Evolutionary conservation across 306 rosid species (phyloP).

Genomic region (Malus fusca): DNA sequence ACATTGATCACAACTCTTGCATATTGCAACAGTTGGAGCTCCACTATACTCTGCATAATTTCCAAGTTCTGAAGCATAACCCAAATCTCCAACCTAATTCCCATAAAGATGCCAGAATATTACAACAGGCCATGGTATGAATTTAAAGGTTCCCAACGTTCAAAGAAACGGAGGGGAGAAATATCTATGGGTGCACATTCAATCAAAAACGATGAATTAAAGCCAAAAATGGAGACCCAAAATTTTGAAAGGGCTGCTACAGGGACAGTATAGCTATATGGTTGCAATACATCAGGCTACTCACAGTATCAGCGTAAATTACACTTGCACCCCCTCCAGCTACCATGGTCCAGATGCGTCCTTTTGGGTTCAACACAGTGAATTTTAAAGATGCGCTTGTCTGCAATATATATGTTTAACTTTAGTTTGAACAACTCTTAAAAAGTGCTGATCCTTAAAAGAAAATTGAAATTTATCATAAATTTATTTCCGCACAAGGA

Average conservation of each 20-base stretch:
- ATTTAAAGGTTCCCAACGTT: neutral
- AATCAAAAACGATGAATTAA: neutral
- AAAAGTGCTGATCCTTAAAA: neutral
- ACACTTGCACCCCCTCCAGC: constrained; percentile 94
- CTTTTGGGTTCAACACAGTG: constrained; percentile 70
- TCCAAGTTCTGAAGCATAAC: constrained; percentile 89
- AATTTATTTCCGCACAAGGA: too few relatives aligned
- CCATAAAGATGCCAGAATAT: neutral
- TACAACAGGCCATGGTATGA: neutral
- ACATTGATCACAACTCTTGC: constrained; percentile 82
- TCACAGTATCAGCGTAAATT: constrained; percentile 78
- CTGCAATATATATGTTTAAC: constrained; percentile 29
- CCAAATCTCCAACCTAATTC: constrained; percentile 79
- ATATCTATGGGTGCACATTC: neutral
- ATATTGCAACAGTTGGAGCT: constrained; percentile 85
- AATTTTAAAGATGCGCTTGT: constrained; percentile 82
- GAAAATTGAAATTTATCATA: too few relatives aligned
- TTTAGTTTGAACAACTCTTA: constrained; percentile 6
- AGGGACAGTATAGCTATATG: neutral
- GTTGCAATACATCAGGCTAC: constrained; percentile 11
- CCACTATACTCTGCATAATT: constrained; percentile 94
- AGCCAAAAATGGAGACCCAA: neutral
- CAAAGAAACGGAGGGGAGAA: neutral
- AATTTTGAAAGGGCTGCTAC: neutral
- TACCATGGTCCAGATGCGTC: constrained; percentile 94